Evolutionary conservation across 148 eudicot genomes (phyloP), one percentile per base, ranked within the genome.

Genomic region (Tetragonia tetragonoides): DNA sequence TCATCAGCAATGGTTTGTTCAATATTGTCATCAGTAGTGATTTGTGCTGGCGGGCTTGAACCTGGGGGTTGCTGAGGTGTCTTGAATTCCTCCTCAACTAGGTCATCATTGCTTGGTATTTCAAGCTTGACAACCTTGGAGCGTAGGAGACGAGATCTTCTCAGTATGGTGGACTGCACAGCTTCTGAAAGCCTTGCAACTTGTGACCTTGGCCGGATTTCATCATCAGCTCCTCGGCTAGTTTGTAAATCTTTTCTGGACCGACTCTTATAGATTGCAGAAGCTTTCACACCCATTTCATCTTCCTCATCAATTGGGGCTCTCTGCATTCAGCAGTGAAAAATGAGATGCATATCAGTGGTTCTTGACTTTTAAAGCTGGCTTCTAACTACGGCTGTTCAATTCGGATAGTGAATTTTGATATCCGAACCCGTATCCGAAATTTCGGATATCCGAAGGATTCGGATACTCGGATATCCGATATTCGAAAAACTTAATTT

Each of bases 231-330:
- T 11, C 64, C 64, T 2, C 44, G 77, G 64, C 47, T 46, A 12
- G 34, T 72, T 51, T 79, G 74, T 76, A 82, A 86, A 66, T 79
- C 73, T 74, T 74, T 44, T 74, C 62, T 74, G 5, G 42, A 10
- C 66, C 67, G 82, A 67, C 61, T 61, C 59, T 7, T 66, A 15
- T 34, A 12, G 44, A 69, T 67, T 21, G 73, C 76, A 16, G 73
- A 47, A 42, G 78, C 44, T 67, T 75, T 80, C 49, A 53, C 28
- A 24, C n/a, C 12, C 54, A 24, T 39, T 68, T 44, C 85, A 76
- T 89, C 95, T 5, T 91, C 91, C 12, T 86, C 92, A 46, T 87
- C 88, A 9, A 51, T 47, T 38, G 94, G 85, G 70, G 79, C 74
- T 81, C 67, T 89, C 98, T 93, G 81, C 68, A 66, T 20, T 74